These are phyloP conservation scores for Loxodes magnus DNA, from an alignment of 73 alveolate species.

Conservation along the genomic window DNA sequence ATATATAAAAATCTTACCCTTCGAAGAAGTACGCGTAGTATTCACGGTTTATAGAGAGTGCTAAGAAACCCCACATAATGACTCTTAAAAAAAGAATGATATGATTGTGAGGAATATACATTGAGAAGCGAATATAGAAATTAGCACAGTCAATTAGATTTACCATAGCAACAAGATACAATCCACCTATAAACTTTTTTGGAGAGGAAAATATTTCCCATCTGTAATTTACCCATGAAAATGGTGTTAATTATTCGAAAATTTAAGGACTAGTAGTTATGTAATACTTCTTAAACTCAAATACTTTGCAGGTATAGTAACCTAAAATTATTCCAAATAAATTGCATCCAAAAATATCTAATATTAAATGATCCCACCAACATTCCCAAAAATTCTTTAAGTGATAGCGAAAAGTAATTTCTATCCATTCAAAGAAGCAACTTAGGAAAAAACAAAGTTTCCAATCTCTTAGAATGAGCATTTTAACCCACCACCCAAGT, in stretches of 20 bases:
- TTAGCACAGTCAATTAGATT: constrained; percentile 35
- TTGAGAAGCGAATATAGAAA: constrained; percentile 37
- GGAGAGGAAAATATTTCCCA: constrained; percentile 13
- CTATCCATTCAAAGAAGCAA: constrained; percentile 56
- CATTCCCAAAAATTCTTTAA: constrained; percentile 81
- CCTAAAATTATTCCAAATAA: constrained; percentile 71
- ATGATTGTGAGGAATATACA: constrained; percentile 44
- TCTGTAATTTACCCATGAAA: constrained; percentile 3
- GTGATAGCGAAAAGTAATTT: constrained; percentile 76
- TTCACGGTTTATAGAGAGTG: constrained; percentile 36
- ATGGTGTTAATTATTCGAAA: constrained; percentile 1
- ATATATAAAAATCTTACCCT: too few relatives aligned
- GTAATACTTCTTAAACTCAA: constrained; percentile 46
- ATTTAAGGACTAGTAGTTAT: constrained; percentile 7
- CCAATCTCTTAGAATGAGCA: constrained; percentile 75
- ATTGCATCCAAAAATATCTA: constrained; percentile 73
- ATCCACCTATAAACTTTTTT: constrained; percentile 2
- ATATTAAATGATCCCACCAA: constrained; percentile 88
- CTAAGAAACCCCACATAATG: constrained; percentile 39
- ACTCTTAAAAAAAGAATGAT: constrained; percentile 24
- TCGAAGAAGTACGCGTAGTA: constrained; percentile 30
- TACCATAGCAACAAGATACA: too few relatives aligned
- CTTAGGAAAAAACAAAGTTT: constrained; percentile 52
- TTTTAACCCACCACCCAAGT: constrained; percentile 69
- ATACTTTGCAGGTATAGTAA: constrained; percentile 36